phyloP scores from a whole-genome alignment of 2,329 filamentous ascomycete species.

The Pestalotiopsis sp. region DNA sequence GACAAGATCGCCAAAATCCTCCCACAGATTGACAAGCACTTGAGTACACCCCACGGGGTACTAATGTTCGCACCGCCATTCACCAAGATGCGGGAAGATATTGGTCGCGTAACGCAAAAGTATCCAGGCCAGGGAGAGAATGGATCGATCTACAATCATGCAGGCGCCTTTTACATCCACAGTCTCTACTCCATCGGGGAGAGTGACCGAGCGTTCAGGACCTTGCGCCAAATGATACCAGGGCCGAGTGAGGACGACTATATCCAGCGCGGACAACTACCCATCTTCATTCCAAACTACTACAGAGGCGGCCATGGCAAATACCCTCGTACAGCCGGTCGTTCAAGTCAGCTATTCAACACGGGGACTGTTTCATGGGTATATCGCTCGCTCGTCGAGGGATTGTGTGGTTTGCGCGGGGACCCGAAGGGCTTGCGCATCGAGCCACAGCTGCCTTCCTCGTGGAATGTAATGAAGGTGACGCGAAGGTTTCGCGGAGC shows the following conservation, averaged over 20 bases:
- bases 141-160: constrained; percentile 61
- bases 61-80: constrained; percentile 60
- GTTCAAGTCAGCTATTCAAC: constrained; percentile 61
- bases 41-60: constrained; percentile 56
- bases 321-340: constrained; percentile 55
- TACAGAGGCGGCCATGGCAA: constrained; percentile 55
- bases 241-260: constrained; percentile 55
- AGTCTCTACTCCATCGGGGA: constrained; percentile 54
- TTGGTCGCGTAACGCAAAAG: constrained; percentile 62
- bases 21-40: constrained; percentile 51
- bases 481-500: constrained; percentile 54
- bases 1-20: constrained; percentile 49
- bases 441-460: constrained; percentile 52
- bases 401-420: constrained; percentile 55
- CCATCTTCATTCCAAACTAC: constrained; percentile 62
- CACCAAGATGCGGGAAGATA: constrained; percentile 58
- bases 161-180: constrained; percentile 57
- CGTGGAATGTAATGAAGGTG: constrained; percentile 51
- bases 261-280: constrained; percentile 55
- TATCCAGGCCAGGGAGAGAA: constrained; percentile 62
- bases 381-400: constrained; percentile 58
- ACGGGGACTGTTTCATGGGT: constrained; percentile 61
- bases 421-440: constrained; percentile 49
- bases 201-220: constrained; percentile 51
- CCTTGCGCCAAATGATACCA: constrained; percentile 56